Evolutionary conservation across 768 basidiomycete genomes (phyloP).

Genomic region (Gyrodon lividus): DNA sequence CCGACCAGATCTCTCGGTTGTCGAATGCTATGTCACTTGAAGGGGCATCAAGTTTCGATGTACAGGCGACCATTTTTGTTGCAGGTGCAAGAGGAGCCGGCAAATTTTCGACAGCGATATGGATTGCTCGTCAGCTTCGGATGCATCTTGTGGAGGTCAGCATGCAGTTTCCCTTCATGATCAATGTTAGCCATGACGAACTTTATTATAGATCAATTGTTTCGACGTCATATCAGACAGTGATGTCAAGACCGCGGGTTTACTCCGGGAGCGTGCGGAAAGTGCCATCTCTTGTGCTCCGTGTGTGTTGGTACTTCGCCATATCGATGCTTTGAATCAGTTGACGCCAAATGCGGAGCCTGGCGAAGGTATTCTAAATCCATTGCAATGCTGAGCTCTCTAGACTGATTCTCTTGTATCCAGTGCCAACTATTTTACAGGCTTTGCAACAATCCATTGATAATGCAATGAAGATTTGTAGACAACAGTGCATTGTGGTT

Average conservation of each 20-base stretch:
- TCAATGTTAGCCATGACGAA: background rate
- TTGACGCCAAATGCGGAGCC: slow-evolving; percentile 63
- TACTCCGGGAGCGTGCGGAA: slow-evolving; percentile 70
- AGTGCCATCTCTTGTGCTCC: slow-evolving; percentile 78
- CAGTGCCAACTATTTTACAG: slow-evolving; percentile 60
- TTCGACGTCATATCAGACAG: slow-evolving; percentile 81
- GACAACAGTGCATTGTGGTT: slow-evolving; percentile 72
- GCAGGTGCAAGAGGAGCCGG: slow-evolving; percentile 81
- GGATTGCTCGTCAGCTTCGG: slow-evolving; percentile 61
- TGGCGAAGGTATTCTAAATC: slow-evolving; percentile 52
- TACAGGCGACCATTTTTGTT: slow-evolving; percentile 71
- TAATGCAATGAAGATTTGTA: slow-evolving; percentile 55
- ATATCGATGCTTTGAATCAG: slow-evolving; percentile 76
- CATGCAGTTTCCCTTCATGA: background rate
- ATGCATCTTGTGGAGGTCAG: slow-evolving; percentile 77
- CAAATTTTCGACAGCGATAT: slow-evolving; percentile 64
- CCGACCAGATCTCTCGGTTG: slow-evolving; percentile 53
- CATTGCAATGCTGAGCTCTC: background rate
- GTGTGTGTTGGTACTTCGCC: slow-evolving; percentile 77
- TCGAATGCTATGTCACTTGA: slow-evolving; percentile 57
- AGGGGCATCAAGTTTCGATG: slow-evolving; percentile 54
- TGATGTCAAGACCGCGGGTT: slow-evolving; percentile 70
- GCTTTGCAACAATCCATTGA: slow-evolving; percentile 63
- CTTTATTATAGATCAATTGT: slow-evolving; percentile 68
- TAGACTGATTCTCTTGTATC: background rate